A percentile compares a stretch with the other conserved stretches of the same genome.
Conservation (phyloP, 2,329 filamentous ascomycete genomes). For the Seiridium unicorne region DNA sequence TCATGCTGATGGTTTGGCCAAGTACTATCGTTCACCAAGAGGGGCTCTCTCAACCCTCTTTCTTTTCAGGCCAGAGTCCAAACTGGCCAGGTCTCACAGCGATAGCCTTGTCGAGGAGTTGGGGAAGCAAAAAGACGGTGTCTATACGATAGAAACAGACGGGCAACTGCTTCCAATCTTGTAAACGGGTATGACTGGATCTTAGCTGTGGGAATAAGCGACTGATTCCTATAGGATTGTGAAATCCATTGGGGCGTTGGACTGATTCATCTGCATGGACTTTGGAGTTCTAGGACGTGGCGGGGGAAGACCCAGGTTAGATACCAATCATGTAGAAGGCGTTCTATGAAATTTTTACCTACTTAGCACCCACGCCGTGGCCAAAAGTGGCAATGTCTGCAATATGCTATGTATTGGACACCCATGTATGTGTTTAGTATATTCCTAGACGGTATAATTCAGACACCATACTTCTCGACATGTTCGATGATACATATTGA, state of each 20-base stretch:
- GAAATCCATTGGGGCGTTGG: neutral
- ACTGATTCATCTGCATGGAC: neutral
- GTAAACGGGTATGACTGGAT: too few relatives aligned
- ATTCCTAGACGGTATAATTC: too few relatives aligned
- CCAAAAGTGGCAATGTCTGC: neutral
- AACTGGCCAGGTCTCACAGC: neutral
- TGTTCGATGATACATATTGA: too few relatives aligned
- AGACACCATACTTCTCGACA: too few relatives aligned
- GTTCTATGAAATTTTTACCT: neutral
- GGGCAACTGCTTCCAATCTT: neutral
- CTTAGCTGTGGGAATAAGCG: too few relatives aligned
- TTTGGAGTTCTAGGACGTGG: neutral
- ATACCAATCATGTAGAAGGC: neutral
- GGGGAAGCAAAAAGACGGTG: neutral
- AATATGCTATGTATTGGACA: neutral
- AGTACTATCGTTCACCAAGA: constrained; percentile 21
- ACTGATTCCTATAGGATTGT: neutral
- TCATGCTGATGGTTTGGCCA: constrained; percentile 11
- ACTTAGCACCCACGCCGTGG: neutral
- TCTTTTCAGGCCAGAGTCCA: neutral
- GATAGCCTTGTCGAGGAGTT: neutral
- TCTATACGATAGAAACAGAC: constrained; percentile 1
- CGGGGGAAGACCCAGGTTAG: neutral
- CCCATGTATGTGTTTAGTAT: too few relatives aligned
- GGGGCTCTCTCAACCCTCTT: constrained; percentile 27